These are phyloP conservation scores for Vitis hybrid DNA, from an alignment of 177 flowering plant genomes.

Conservation along the genomic window DNA sequence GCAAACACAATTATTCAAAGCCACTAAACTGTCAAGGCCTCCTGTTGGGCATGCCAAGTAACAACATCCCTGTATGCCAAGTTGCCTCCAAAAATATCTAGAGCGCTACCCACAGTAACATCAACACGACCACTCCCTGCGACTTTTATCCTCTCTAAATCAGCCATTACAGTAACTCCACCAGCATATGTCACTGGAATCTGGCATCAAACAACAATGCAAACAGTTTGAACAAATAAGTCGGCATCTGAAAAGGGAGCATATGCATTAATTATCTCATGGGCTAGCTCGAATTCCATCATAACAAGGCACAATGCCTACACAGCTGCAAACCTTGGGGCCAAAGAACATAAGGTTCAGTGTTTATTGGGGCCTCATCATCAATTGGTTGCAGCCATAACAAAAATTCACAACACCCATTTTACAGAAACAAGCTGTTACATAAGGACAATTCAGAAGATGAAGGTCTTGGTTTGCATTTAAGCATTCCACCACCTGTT, in stretches of 20 bases:
- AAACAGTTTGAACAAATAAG: constrained; percentile 2
- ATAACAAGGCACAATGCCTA: too few species aligned
- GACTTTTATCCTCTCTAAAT: constrained; percentile 69
- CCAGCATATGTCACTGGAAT: constrained; percentile 94
- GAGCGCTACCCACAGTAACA: constrained; percentile 89
- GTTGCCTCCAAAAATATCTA: constrained; percentile 84
- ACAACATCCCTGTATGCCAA: constrained; percentile 72
- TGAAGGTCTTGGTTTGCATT: too few species aligned
- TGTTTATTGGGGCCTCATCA: too few species aligned
- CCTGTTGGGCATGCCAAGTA: constrained; percentile 65
- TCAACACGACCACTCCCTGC: constrained; percentile 72
- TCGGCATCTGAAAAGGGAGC: neutral
- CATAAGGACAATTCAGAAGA: too few species aligned
- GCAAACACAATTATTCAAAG: neutral
- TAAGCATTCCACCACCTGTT: too few species aligned
- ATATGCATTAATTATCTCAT: too few species aligned
- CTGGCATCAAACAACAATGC: constrained; percentile 32
- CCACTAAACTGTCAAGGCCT: constrained; percentile 27
- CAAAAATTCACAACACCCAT: too few species aligned
- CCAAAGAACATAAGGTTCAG: too few species aligned
- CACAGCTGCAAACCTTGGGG: too few species aligned
- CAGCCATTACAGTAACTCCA: constrained; percentile 73
- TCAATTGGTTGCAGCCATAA: too few species aligned
- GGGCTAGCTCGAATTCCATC: too few species aligned
- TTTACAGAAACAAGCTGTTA: too few species aligned